A percentile compares a stretch with the other conserved stretches of the same genome.
Conservation (phyloP, 2,329 filamentous ascomycete genomes). For the Fonsecaea multimorphosa region DNA sequence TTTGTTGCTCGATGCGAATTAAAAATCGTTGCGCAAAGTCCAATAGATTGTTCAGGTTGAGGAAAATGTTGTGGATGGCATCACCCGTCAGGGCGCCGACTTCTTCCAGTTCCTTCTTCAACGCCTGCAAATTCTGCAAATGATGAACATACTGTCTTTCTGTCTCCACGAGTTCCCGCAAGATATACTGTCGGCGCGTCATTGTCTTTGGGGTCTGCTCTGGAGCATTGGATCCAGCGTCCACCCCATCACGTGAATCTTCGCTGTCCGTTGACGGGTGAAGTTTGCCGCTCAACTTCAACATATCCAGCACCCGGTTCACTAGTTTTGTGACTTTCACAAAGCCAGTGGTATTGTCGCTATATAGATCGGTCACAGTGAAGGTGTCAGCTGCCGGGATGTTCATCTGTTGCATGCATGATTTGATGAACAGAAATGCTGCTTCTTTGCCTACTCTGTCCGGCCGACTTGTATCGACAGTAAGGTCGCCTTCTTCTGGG, state of each 20-base stretch:
- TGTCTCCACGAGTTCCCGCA: constrained; percentile 89
- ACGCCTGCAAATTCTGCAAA: constrained; percentile 86
- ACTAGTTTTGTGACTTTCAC: constrained; percentile 90
- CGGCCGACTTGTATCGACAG: constrained; percentile 55
- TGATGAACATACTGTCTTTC: constrained; percentile 98
- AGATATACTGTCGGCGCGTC: constrained; percentile 81
- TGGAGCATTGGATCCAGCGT: constrained; percentile 48
- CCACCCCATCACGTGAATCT: constrained; percentile 50
- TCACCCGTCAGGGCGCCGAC: constrained; percentile 88
- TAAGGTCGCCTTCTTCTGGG: constrained; percentile 68
- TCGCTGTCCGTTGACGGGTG: constrained; percentile 55
- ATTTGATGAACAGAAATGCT: constrained; percentile 90
- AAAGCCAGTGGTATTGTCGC: constrained; percentile 94
- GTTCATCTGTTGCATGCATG: constrained; percentile 80
- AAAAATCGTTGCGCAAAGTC: constrained; percentile 95
- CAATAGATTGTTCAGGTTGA: constrained; percentile 92
- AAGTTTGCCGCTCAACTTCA: constrained; percentile 79
- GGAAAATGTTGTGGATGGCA: constrained; percentile 89
- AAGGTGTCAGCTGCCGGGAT: constrained; percentile 85
- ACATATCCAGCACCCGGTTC: constrained; percentile 86
- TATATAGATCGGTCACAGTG: constrained; percentile 87
- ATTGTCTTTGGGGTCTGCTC: constrained; percentile 54
- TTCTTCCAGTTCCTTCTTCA: constrained; percentile 89
- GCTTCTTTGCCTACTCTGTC: constrained; percentile 85
- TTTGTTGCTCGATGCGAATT: constrained; percentile 94